Base-by-base conservation (phyloP, 345 rosid species). In the Dovyalis caffra region DNA sequence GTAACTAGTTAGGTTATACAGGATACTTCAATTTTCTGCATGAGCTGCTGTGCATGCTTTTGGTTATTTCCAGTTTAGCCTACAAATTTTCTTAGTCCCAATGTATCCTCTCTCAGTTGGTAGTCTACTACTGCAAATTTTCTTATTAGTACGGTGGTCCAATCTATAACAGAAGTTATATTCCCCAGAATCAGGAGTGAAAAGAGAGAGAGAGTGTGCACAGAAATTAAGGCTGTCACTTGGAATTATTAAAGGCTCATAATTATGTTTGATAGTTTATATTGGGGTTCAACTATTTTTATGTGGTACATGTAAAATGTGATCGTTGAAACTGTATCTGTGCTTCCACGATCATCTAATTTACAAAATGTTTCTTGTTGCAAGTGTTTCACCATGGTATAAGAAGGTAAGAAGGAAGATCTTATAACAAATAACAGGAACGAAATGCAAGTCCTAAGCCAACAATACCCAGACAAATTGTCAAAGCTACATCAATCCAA, bases 401-500 rank as follows among this genome's bases (percentile, higher is more conserved):
- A 20, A 20, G 37, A 28, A 33, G 67, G 25, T 64, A 9, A 18
- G 23, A 20, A 28, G 67, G n/a, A 29, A 7, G n/a, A 38, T 26
- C 61, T 57, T 53, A 32, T 11, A 43, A 57, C 14, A 70, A 40
- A 38, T 31, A 66, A 25, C 49, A 38, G 73, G 26, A 77, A 28
- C 86, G 81, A 78, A 79, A 72, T 35, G 82, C 85, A 34, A 88
- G 28, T n/a, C 85, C 86, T 29, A 84, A 76, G 37, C 88, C 85
- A 25, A 83, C 85, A 49, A 89, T 57, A 3, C 94, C 91, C 60
- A 90, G 60, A 75, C 83, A 87, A 58, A 87, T 45, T 0, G 82
- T 85, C 71, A 81, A 57, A 73, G 89, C 81, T 43, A 79, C 76
- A n/a, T 25, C 8, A 15, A 85, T 25, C 88, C 84, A 84, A 0